Conservation (phyloP, 2,329 filamentous ascomycete species). For the Thelonectria discophora region DNA sequence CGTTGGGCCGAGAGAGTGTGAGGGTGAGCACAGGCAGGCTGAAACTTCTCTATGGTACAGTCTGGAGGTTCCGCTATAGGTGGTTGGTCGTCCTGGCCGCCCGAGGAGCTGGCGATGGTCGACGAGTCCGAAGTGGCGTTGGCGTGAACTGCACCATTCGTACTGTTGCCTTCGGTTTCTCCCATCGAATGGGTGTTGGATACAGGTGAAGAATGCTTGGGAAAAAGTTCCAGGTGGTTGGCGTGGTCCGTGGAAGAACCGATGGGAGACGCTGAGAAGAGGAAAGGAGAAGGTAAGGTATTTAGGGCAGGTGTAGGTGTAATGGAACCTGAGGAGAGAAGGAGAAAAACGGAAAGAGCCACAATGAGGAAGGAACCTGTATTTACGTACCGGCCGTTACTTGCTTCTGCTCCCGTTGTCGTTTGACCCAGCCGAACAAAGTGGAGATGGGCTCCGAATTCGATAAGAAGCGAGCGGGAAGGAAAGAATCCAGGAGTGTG, state of each 20-base stretch:
- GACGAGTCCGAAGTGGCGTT: slow-evolving; percentile 50
- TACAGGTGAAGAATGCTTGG: slow-evolving; percentile 32
- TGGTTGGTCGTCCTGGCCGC: slow-evolving; percentile 50
- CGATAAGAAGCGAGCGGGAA: slow-evolving; percentile 12
- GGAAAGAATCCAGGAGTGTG: background rate
- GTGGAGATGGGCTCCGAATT: slow-evolving; percentile 17
- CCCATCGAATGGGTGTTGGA: slow-evolving; percentile 53
- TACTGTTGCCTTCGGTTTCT: slow-evolving; percentile 49
- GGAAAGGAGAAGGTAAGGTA: slow-evolving; percentile 12
- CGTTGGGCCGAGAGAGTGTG: slow-evolving; percentile 49
- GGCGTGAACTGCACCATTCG: slow-evolving; percentile 54
- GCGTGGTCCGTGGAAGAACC: slow-evolving; percentile 22
- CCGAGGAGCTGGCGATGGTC: slow-evolving; percentile 42
- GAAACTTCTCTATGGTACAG: slow-evolving; percentile 49
- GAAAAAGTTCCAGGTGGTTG: background rate
- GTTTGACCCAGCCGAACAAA: slow-evolving; percentile 13
- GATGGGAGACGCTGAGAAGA: slow-evolving; percentile 9
- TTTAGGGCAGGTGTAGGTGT: slow-evolving; percentile 14
- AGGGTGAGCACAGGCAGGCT: slow-evolving; percentile 34
- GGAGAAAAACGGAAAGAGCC: slow-evolving; percentile 17
- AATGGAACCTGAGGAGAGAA: slow-evolving; percentile 33
- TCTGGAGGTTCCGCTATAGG: slow-evolving; percentile 52
- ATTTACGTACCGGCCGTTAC: slow-evolving; percentile 27
- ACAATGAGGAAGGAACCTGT: slow-evolving; percentile 31
- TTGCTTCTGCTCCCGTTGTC: background rate